Conservation (phyloP, 495 filamentous ascomycete species). For the Penicillium maclennaniae region DNA sequence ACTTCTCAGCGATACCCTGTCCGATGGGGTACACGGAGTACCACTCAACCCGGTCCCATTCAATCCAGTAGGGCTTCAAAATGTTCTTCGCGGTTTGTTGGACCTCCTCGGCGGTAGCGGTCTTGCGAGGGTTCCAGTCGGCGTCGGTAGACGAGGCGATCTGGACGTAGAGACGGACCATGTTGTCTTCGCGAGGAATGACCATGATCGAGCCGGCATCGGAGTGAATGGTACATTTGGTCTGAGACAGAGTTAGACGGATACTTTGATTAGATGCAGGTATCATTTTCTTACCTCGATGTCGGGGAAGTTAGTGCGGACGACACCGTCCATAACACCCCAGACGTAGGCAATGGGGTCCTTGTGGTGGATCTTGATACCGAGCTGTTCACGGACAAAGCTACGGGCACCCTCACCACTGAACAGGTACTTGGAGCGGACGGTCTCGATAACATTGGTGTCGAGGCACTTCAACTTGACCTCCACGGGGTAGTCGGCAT, state of each 20-base stretch:
- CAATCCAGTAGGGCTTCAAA: conserved; percentile 55
- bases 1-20: conserved; percentile 60
- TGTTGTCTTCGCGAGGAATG: conserved; percentile 75
- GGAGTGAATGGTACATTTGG: conserved; percentile 81
- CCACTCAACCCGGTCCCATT: conserved; percentile 55
- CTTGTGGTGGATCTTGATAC: conserved; percentile 57
- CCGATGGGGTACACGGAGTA: conserved; percentile 63
- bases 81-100: conserved; percentile 57
- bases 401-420: conserved; percentile 63
- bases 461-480: conserved; percentile 74
- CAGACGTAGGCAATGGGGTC: conserved; percentile 64
- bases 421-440: conserved; percentile 63
- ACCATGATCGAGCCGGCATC: conserved; percentile 70
- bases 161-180: conserved; percentile 74
- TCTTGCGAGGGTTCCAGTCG: conserved; percentile 52
- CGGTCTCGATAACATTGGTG: conserved; percentile 61
- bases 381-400: conserved; percentile 57
- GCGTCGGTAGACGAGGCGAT: conserved; percentile 60
- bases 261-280: neutral
- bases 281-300: conserved; percentile 47
- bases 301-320: conserved; percentile 80
- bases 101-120: conserved; percentile 55
- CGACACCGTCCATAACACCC: conserved; percentile 85
- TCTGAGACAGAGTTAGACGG: conserved; percentile 50
- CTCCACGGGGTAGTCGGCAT: conserved; percentile 56